Conservation (phyloP, 345 rosid genomes). For the Abelmoschus esculentus region DNA sequence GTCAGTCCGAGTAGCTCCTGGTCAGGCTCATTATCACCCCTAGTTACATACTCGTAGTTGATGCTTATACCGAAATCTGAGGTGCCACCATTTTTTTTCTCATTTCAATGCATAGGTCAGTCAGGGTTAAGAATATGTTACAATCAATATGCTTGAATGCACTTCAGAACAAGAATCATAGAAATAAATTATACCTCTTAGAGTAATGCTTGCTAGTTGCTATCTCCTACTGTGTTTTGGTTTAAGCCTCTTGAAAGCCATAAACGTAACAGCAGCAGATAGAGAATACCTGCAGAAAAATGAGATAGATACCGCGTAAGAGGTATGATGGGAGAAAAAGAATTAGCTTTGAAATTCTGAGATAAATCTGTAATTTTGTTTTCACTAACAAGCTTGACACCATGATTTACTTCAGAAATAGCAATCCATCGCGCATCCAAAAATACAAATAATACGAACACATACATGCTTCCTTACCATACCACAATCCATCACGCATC, state of each 20-base stretch:
- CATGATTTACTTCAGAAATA: not conserved
- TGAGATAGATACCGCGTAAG: not conserved
- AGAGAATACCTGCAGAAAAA: constrained; percentile 69
- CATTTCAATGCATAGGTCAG: not conserved
- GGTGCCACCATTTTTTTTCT: not conserved
- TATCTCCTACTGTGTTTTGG: constrained; percentile 46
- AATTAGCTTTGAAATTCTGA: not conserved
- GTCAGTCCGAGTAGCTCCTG: too few relatives aligned
- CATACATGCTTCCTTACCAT: not conserved
- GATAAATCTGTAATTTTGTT: not conserved
- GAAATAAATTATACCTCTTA: not conserved
- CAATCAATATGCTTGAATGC: not conserved
- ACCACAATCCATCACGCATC: not conserved
- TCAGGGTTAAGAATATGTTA: not conserved
- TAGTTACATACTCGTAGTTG: not conserved
- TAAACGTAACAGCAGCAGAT: constrained; percentile 85
- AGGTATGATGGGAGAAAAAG: not conserved
- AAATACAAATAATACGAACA: not conserved
- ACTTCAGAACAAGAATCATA: not conserved
- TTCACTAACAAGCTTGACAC: not conserved
- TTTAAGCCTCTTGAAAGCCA: constrained; percentile 76
- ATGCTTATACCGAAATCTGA: not conserved
- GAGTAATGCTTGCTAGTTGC: constrained; percentile 30
- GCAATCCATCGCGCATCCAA: not conserved
- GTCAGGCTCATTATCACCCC: too few relatives aligned